Evolutionary conservation across 371 early-diverging fungal species (phyloP), one percentile per base, ranked within the genome.

Genomic region (Rhizopus sp.): DNA sequence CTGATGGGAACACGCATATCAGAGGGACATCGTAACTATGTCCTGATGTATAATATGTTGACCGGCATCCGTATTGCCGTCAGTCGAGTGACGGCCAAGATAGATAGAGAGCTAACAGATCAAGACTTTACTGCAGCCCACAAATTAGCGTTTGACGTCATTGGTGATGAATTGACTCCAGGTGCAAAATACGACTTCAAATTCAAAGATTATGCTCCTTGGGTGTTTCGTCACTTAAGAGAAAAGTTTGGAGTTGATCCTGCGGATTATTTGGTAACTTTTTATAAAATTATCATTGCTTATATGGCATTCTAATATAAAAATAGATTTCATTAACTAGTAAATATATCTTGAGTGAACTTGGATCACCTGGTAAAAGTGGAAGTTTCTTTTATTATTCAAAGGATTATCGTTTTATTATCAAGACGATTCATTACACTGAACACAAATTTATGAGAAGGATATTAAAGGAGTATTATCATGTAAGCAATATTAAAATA

Each of bases 331-430:
- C 97, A 1, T 70, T 97, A 39, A 97, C 97, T 0, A 94, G 92
- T 70, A 95, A 95, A 77, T 98, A 96, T 70, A 93, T 97, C 46
- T 78, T 98, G 1, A 93, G 93, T 17, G 97, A 98, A 69, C 78
- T 96, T 4, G 91, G 88, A 23, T 93, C 93, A 47, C 89, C 97
- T 9, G 98, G 98, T 37, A 97, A 96, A 73, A 91, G 91, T 64
- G 94, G 96, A 12, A 90, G 91, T 59, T 97, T 96, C 81, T 97
- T 98, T 71, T 98, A 96, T 78, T 94, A 90, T 74, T 96, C 95
- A 16, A 88, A 90, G 66, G 98, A 98, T 80, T 96, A 93, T 73
- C 90, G 97, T 12, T 97, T 94, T 71, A 97, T 98, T 63, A 98
- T 98, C 83, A 98, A 98, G 64, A 97, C 98, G 4, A 91, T 98